Evolutionary conservation across 2,329 filamentous ascomycete genomes (phyloP), one percentile per base, ranked within the genome.

Genomic region (Cladobotryum mycophilum): DNA sequence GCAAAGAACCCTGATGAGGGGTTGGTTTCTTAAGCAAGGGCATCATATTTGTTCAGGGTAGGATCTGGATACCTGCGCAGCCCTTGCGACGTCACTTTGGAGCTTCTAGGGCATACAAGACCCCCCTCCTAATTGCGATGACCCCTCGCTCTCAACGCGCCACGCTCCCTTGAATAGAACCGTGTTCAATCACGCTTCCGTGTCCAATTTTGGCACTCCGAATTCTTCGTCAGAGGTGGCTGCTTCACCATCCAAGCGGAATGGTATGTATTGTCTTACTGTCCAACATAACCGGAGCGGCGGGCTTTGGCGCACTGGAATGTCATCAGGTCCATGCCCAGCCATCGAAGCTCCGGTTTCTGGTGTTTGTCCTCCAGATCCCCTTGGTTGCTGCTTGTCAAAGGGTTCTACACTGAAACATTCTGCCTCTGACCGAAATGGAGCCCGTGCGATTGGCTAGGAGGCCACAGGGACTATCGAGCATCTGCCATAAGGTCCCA

Each of bases 361-460:
- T 40, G 34, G 43, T 45, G 48, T 20, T 43, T 50, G 35, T 40
- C 42, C 44, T 48, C 45, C 41, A 34, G 47, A 37, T 45, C 38
- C 41, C 46, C 53, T 45, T 48, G 34, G 15, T 36, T 12, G 13
- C 15, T 37, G 30, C 30, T 33, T 20, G n/a, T 25, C 33, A 15
- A 25, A 34, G 34, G 44, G 14, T 36, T 51, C 18, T 36, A n/a
- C 25, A 47, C 48, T 60, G 58, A 66, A 60, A 67, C 66, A 66
- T 55, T 57, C 58, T 55, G 64, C 65, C 64, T 65, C 64, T 57
- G 54, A 38, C 43, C 51, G 61, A 49, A 59, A 66, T 67, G 65
- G 54, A 48, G 42, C 38, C 17, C 45, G 49, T 46, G 44, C 42
- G 22, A 30, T 44, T 20, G 13, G 42, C 42, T 25, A 36, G 49